Base-by-base conservation (phyloP, 257 asterid genomes). In the Plantago major region DNA sequence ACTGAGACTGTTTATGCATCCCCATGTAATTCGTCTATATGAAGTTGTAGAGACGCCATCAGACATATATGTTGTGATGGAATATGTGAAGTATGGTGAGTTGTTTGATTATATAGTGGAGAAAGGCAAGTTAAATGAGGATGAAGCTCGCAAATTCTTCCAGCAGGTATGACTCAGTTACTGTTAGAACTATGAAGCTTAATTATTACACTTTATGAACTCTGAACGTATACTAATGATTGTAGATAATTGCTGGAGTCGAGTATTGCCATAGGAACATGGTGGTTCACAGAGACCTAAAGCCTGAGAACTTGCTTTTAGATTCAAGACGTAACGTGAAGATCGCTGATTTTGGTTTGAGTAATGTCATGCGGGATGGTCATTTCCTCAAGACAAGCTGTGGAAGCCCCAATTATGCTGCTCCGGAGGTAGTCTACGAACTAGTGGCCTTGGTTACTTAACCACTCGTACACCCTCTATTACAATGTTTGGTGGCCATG, bases 371-470 rank as follows among this genome's bases (percentile, higher is more conserved):
- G 95, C 91, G 96, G 5, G 96, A 90, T 42, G 96, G 97, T 64
- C 97, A 90, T 82, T 90, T 90, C 76, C 82, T 90, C 71, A 90
- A 87, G 82, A 90, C 96, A 72, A 85, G 96, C 58, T 90, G 97
- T 63, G 97, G 97, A 62, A 90, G 97, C 75, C 97, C 97, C 62
- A 90, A 88, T 72, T 90, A 87, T 47, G 97, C 97, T 67, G 96
- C 97, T 57, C 96, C 98, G 8, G 98, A 90, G 94, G 98, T 88
- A 71, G 66, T 42, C 66, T 46, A 43, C 18, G 17, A 60, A 42
- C 46, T 45, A 42, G 68, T 57, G 22, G 26, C 26, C 26, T 22
- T 22, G 26, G 26, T 22, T 22, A 22, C 26, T 22, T 22, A 22
- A 22, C 26, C 26, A 22, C 26, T 22, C 1, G 26, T 22, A 22